These are phyloP conservation scores for Rhizopogon hawkerae DNA, from an alignment of 1,284 basidiomycete species.

Conservation along the genomic window DNA sequence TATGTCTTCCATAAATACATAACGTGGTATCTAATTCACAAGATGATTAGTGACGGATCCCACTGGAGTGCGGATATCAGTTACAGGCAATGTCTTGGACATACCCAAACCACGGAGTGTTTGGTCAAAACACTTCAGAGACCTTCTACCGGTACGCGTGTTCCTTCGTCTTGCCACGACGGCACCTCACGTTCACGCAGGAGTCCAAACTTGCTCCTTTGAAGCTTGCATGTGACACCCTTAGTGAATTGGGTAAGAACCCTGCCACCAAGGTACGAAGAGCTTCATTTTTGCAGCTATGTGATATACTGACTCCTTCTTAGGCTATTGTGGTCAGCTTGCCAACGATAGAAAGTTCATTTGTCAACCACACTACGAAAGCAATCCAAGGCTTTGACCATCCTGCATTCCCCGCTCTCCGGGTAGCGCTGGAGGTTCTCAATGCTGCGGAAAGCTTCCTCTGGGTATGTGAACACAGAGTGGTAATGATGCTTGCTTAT, in stretches of 20 bases:
- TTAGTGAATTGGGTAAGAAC: constrained; percentile 68
- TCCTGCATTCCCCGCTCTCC: constrained; percentile 77
- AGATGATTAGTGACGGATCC: constrained; percentile 62
- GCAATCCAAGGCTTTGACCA: constrained; percentile 76
- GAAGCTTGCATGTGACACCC: constrained; percentile 59
- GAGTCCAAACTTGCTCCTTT: constrained; percentile 57
- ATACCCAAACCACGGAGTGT: constrained; percentile 66
- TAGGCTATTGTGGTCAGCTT: constrained; percentile 83
- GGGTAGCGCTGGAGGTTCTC: constrained; percentile 80
- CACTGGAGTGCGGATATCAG: constrained; percentile 76
- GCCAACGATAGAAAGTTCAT: constrained; percentile 92
- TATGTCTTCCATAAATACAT: constrained; percentile 33
- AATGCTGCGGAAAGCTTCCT: constrained; percentile 94
- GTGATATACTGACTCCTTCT: constrained; percentile 6
- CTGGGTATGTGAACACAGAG: constrained; percentile 53
- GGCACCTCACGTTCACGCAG: constrained; percentile 27
- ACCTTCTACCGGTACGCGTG: constrained; percentile 52
- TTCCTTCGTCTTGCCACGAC: constrained; percentile 2
- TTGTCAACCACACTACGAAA: constrained; percentile 73
- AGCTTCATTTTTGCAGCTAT: neutral
- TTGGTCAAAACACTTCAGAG: constrained; percentile 65
- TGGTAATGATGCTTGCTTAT: constrained; percentile 5
- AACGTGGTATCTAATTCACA: neutral
- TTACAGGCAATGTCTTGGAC: constrained; percentile 76
- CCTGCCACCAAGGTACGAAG: constrained; percentile 63